Evolutionary conservation across 305 asterid species (phyloP).

Genomic region (Fraxinus greggii): DNA sequence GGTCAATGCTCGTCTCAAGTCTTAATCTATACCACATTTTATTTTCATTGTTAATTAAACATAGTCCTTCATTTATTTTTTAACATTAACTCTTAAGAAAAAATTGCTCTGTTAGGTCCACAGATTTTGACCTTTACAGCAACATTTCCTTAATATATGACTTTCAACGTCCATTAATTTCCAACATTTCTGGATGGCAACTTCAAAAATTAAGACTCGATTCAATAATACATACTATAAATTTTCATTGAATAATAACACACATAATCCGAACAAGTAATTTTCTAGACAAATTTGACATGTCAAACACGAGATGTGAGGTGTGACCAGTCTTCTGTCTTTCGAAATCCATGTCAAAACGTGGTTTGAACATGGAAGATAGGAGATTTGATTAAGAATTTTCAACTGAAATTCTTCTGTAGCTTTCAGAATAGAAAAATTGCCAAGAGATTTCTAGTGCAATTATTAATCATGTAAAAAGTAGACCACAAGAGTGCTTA

Average conservation of each 20-base stretch:
- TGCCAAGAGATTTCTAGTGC: background rate
- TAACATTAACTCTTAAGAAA: background rate
- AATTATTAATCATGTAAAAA: background rate
- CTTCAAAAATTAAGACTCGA: background rate
- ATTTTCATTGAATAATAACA: background rate
- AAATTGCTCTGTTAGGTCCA: background rate
- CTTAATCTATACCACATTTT: too few species aligned
- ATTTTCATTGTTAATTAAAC: background rate
- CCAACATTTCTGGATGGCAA: background rate
- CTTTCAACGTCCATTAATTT: background rate
- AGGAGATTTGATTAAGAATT: background rate
- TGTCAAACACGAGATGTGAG: background rate
- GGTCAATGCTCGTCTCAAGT: too few species aligned
- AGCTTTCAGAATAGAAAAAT: background rate
- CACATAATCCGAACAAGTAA: background rate
- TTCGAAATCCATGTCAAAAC: background rate
- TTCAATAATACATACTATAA: background rate
- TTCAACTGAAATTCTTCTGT: background rate
- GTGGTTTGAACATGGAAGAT: background rate
- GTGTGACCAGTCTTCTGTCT: background rate
- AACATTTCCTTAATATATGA: too few species aligned
- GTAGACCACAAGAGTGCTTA: background rate
- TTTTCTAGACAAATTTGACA: background rate
- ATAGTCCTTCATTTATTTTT: background rate
- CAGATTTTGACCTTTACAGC: background rate